These are phyloP conservation scores for Sporothrix sp. DNA, from an alignment of 2,329 filamentous ascomycete genomes.

Conservation along the genomic window DNA sequence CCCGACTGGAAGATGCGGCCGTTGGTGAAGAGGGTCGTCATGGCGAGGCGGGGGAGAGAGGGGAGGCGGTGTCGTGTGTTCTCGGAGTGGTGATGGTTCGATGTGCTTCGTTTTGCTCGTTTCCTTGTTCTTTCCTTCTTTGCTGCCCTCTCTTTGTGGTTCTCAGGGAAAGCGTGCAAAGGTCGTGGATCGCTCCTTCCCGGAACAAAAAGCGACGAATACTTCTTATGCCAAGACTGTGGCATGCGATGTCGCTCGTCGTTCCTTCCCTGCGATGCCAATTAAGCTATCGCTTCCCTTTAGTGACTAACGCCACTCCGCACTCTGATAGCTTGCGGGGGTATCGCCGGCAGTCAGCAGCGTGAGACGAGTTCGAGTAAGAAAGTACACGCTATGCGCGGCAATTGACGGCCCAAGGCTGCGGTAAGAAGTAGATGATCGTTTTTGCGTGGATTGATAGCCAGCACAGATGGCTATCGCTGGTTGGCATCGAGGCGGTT, in stretches of 20 bases:
- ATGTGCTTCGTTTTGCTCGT: too few relatives aligned
- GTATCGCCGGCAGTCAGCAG: not conserved
- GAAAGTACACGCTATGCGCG: not conserved
- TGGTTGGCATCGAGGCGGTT: too few relatives aligned
- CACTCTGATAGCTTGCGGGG: conserved; percentile 9
- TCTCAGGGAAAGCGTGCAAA: too few relatives aligned
- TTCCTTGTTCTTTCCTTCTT: too few relatives aligned
- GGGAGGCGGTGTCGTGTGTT: too few relatives aligned
- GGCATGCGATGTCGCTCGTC: conserved; percentile 4
- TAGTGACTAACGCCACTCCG: conserved; percentile 5
- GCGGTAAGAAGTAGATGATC: not conserved
- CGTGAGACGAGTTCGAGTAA: too few relatives aligned
- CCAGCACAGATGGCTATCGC: conserved; percentile 2
- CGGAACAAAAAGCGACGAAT: not conserved
- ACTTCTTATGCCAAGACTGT: not conserved
- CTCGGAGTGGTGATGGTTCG: too few relatives aligned
- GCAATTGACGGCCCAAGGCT: not conserved
- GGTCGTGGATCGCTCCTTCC: not conserved
- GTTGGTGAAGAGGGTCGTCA: conserved; percentile 30
- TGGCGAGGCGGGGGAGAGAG: not conserved
- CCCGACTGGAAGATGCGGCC: conserved; percentile 36
- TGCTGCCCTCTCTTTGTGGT: too few relatives aligned
- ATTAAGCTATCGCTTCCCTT: conserved; percentile 8
- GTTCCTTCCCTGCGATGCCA: not conserved
- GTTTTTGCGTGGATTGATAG: too few relatives aligned